Conservation (phyloP, 2,329 filamentous ascomycete genomes). For the Penicillium italicum region DNA sequence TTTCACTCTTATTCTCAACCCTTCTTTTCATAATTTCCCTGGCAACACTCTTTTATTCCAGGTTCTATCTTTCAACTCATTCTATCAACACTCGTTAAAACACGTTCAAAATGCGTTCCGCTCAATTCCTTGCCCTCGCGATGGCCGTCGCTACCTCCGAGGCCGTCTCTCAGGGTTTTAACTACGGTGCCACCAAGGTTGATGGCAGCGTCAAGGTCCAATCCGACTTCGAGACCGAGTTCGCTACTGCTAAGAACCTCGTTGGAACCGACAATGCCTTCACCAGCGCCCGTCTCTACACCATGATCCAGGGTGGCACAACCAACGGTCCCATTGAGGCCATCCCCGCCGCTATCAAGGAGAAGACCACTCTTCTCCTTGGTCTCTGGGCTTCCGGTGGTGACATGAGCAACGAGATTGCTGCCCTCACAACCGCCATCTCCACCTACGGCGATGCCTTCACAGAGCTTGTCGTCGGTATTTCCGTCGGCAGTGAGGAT, state of each 20-base stretch:
- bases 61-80: slow-evolving; percentile 5
- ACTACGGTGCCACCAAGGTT: slow-evolving; percentile 44
- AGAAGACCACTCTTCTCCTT: slow-evolving; percentile 73
- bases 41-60: slow-evolving; percentile 10
- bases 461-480: slow-evolving; percentile 61
- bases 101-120: slow-evolving; percentile 31
- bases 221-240: slow-evolving; percentile 44
- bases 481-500: slow-evolving; percentile 84
- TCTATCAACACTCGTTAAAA: slow-evolving; percentile 8
- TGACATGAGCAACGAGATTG: slow-evolving; percentile 68
- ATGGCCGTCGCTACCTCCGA: slow-evolving; percentile 33
- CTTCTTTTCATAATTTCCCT: slow-evolving; percentile 6
- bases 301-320: slow-evolving; percentile 60
- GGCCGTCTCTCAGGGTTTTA: slow-evolving; percentile 46
- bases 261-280: slow-evolving; percentile 39
- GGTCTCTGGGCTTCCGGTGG: slow-evolving; percentile 79
- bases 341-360: slow-evolving; percentile 78
- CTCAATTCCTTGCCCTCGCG: slow-evolving; percentile 34
- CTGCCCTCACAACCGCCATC: slow-evolving; percentile 68
- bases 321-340: slow-evolving; percentile 63
- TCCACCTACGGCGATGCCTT: slow-evolving; percentile 64
- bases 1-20: slow-evolving; percentile 4
- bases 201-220: slow-evolving; percentile 43
- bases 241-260: slow-evolving; percentile 45
- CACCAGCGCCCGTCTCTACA: slow-evolving; percentile 55